phyloP scores from a whole-genome alignment of 176 grass and related monocot species.

The Oryza brachyantha region DNA sequence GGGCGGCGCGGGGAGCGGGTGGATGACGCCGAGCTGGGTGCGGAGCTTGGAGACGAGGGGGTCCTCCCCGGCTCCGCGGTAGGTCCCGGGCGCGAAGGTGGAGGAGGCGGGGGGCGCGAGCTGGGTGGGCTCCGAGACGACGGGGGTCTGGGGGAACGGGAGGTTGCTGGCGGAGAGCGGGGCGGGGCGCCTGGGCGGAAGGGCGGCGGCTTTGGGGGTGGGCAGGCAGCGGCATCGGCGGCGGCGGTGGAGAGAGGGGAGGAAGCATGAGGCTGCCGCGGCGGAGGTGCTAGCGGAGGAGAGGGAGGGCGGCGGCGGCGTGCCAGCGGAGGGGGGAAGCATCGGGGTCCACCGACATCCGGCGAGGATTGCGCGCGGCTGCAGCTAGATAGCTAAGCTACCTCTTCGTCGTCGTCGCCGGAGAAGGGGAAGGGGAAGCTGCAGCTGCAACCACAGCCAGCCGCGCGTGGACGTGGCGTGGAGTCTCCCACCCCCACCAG shows the following conservation, averaged over 20 bases:
- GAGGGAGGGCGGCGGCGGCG: neutral
- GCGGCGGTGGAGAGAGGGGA: neutral
- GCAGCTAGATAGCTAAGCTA: too few relatives aligned
- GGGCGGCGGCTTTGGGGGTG: constrained; percentile 14
- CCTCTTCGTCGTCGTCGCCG: too few relatives aligned
- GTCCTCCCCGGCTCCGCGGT: constrained; percentile 40
- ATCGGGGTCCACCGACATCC: constrained; percentile 55
- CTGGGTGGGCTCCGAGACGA: neutral
- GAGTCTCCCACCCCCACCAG: neutral
- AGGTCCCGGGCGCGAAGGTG: constrained; percentile 35
- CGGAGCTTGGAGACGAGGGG: constrained; percentile 89
- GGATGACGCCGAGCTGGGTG: constrained; percentile 90
- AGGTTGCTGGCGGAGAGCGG: neutral
- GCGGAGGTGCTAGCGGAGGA: neutral
- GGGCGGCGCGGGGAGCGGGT: constrained; percentile 79
- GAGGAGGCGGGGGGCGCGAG: neutral
- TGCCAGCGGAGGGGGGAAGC: constrained; percentile 47
- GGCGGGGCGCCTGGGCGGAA: neutral
- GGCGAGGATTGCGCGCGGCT: neutral
- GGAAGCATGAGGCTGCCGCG: neutral
- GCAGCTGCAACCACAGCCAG: too few relatives aligned
- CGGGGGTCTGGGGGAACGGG: neutral
- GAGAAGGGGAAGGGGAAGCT: too few relatives aligned
- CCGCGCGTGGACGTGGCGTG: neutral
- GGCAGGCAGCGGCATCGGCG: constrained; percentile 8